Percentiles rank a stretch among this genome's conserved stretches.
Conservation (phyloP, 2,329 filamentous ascomycete species). For the Penicillium sp. region DNA sequence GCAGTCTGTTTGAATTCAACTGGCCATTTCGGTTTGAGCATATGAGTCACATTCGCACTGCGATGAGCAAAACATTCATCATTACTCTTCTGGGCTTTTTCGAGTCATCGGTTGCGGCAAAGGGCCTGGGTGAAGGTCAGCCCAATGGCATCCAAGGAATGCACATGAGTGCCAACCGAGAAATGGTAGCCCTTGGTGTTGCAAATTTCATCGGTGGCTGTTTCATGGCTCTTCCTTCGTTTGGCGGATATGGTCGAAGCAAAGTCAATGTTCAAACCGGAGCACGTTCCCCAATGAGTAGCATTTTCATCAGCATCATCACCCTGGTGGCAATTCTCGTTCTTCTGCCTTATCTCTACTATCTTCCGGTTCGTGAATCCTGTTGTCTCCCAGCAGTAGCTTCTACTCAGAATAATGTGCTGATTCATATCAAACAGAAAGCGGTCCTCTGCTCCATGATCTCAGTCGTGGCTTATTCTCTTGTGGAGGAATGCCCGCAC, state of each 20-base stretch:
- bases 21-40: slow-evolving; percentile 81
- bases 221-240: slow-evolving; percentile 90
- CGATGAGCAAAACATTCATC: slow-evolving; percentile 88
- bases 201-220: slow-evolving; percentile 90
- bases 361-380: slow-evolving; percentile 74
- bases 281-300: slow-evolving; percentile 91
- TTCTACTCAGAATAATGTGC: neutral
- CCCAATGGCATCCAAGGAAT: slow-evolving; percentile 75
- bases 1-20: slow-evolving; percentile 75
- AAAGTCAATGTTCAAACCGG: slow-evolving; percentile 95
- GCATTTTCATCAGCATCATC: slow-evolving; percentile 80
- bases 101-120: slow-evolving; percentile 93
- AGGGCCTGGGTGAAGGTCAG: slow-evolving; percentile 72
- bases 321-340: slow-evolving; percentile 80
- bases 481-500: slow-evolving; percentile 93
- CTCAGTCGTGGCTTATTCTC: slow-evolving; percentile 88
- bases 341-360: slow-evolving; percentile 90
- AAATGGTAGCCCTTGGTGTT: slow-evolving; percentile 86
- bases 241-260: slow-evolving; percentile 93
- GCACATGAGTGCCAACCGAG: slow-evolving; percentile 84
- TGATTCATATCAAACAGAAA: slow-evolving; percentile 62
- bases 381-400: no score
- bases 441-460: slow-evolving; percentile 93
- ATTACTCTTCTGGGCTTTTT: slow-evolving; percentile 98
- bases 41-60: slow-evolving; percentile 80